Conservation (phyloP, 1,284 basidiomycete genomes). For the Boletus mariae region DNA sequence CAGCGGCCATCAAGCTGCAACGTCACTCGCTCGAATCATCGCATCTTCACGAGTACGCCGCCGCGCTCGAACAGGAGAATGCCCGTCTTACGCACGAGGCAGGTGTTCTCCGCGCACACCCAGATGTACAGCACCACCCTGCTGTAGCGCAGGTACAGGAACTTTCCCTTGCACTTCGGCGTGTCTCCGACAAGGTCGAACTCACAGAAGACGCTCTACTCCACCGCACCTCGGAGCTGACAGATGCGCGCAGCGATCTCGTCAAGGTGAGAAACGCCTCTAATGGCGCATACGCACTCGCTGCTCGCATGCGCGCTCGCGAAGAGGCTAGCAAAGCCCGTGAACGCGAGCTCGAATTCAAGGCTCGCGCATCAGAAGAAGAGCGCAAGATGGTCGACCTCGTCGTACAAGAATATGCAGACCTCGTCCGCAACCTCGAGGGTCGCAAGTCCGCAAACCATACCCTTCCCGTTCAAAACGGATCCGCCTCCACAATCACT, state of each 20-base stretch:
- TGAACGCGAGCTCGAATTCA: slow-evolving; percentile 44
- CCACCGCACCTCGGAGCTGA: slow-evolving; percentile 47
- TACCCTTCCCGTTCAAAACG: slow-evolving; percentile 4
- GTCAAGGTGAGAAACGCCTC: slow-evolving; percentile 41
- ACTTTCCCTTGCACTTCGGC: slow-evolving; percentile 61
- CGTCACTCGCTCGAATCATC: slow-evolving; percentile 53
- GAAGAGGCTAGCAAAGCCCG: slow-evolving; percentile 49
- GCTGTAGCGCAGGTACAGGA: slow-evolving; percentile 54
- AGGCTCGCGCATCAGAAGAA: slow-evolving; percentile 44
- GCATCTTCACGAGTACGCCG: slow-evolving; percentile 44
- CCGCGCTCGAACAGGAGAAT: slow-evolving; percentile 55
- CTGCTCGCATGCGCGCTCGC: slow-evolving; percentile 45
- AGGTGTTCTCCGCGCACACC: slow-evolving; percentile 46
- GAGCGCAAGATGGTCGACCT: slow-evolving; percentile 58
- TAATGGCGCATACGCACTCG: slow-evolving; percentile 51
- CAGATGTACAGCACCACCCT: slow-evolving; percentile 42
- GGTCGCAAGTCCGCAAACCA: slow-evolving; percentile 34
- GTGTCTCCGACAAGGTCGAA: slow-evolving; percentile 63
- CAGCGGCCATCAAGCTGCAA: slow-evolving; percentile 62
- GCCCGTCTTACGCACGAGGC: slow-evolving; percentile 51
- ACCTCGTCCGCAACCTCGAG: slow-evolving; percentile 60
- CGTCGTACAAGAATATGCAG: slow-evolving; percentile 66
- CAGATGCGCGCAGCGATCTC: slow-evolving; percentile 41
- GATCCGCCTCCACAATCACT: slow-evolving; percentile 26
- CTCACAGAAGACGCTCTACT: slow-evolving; percentile 53